These are phyloP conservation scores for Ascobolus immersus DNA, from an alignment of 495 filamentous ascomycete genomes.

Conservation along the genomic window DNA sequence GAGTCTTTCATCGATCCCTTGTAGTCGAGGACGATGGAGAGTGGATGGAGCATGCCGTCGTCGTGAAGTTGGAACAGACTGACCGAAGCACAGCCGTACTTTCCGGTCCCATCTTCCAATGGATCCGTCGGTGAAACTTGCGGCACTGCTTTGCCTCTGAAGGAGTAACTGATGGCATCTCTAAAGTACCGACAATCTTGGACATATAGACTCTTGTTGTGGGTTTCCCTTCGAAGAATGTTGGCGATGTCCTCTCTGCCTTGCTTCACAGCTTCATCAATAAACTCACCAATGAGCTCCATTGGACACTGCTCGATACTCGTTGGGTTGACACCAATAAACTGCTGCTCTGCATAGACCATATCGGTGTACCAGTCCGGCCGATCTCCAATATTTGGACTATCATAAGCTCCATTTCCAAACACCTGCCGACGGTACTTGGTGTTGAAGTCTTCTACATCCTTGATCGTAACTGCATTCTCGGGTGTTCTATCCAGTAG, in stretches of 20 bases:
- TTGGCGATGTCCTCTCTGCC: not conserved
- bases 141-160: too few relatives aligned
- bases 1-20: slow-evolving; percentile 21
- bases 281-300: not conserved
- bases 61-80: slow-evolving; percentile 21
- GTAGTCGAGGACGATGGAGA: slow-evolving; percentile 23
- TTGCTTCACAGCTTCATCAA: not conserved
- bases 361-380: not conserved
- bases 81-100: slow-evolving; percentile 17
- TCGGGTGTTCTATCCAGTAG: too few relatives aligned
- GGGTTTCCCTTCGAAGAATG: slow-evolving; percentile 8
- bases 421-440: not conserved
- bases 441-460: too few relatives aligned
- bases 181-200: slow-evolving; percentile 26
- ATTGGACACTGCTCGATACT: not conserved
- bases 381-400: not conserved
- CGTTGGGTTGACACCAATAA: slow-evolving; percentile 17
- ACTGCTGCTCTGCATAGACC: slow-evolving; percentile 4
- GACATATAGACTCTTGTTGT: slow-evolving; percentile 16
- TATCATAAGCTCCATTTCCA: not conserved
- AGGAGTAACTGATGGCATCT: slow-evolving; percentile 17
- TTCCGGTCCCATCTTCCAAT: slow-evolving; percentile 1
- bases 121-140: slow-evolving; percentile 6
- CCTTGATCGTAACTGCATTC: too few relatives aligned
- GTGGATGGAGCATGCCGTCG: slow-evolving; percentile 23